Base-by-base conservation (phyloP, 129 eudicot genomes). In the Mikania micrantha region DNA sequence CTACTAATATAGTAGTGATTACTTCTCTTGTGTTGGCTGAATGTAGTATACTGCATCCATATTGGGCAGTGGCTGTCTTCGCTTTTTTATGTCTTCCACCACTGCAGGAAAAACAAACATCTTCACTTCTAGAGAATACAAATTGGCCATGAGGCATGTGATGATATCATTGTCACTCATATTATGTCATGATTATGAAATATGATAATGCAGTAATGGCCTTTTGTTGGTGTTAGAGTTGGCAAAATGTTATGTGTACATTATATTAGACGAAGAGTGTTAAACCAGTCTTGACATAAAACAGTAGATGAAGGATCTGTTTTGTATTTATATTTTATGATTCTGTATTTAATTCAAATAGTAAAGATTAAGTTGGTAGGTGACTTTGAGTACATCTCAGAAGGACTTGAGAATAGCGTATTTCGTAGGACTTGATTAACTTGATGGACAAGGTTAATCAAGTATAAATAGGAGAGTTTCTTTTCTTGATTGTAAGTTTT, bases 1-100 rank as follows among this genome's bases (percentile, higher is more conserved):
- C n/a, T n/a, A n/a, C n/a, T n/a, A 5, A 50, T n/a, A 1, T 12
- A 42, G 29, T 70, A 63, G 29, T 53, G 61, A 9, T 44, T 74
- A 93, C 98, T 93, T 93, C 74, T 93, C 95, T 87, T 84, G 79
- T 28, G 88, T 82, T 78, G 98, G 98, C 78, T 86, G 98, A 74
- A 93, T 86, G 79, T 84, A 93, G 72, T 93, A 93, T 65, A 93
- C 86, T 71, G 98, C 98, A 84, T 93, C 95, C 95, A 93, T 78
- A 66, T 81, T 76, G 50, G 96, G 95, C 66, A 93, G 70, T 57
- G 98, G 95, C 66, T 93, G 98, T 58, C 98, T 84, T 74, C 92
- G 71, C 76, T 79, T 88, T 77, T 86, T 83, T 71, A 93, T 88
- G 74, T 88, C 86, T 81, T 93, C 98, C 83, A 93, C 95, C 88